Evolutionary conservation across 176 grass and related monocot genomes (phyloP).

Genomic region (Thalia dealbata): DNA sequence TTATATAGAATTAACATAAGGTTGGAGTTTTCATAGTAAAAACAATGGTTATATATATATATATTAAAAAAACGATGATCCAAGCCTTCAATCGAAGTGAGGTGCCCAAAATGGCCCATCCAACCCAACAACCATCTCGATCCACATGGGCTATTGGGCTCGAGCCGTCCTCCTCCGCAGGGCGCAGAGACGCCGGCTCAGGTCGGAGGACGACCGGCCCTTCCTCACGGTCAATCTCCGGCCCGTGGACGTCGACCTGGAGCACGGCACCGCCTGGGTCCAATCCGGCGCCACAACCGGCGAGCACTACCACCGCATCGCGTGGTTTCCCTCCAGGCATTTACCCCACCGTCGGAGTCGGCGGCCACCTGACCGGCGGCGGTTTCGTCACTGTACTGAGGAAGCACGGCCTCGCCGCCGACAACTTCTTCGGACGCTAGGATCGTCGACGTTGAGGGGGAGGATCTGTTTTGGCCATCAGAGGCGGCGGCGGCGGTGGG

Average conservation of each 20-base stretch:
- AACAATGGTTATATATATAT: too few species aligned
- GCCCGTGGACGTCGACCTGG: not conserved
- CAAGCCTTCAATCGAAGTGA: too few species aligned
- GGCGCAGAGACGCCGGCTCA: conserved; percentile 21
- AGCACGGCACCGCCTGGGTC: conserved; percentile 33
- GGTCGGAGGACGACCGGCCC: conserved; percentile 17
- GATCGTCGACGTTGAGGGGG: conserved; percentile 2
- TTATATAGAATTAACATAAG: too few species aligned
- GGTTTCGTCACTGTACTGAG: conserved; percentile 40
- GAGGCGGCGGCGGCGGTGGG: conserved; percentile 8
- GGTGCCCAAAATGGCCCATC: too few species aligned
- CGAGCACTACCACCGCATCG: conserved; percentile 41
- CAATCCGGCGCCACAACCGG: conserved; percentile 47
- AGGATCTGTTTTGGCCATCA: conserved; percentile 12
- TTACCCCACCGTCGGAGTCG: conserved; percentile 47
- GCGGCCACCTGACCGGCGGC: conserved; percentile 54
- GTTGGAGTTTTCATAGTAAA: too few species aligned
- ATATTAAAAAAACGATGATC: too few species aligned
- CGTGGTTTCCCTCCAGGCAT: conserved; percentile 38
- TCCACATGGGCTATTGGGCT: too few species aligned
- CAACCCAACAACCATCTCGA: too few species aligned
- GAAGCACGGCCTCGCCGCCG: conserved; percentile 33
- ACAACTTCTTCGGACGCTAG: conserved; percentile 10
- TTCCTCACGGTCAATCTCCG: conserved; percentile 32
- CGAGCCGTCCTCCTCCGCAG: conserved; percentile 35